Conservation (phyloP, 352 stramenopile species). For the Blastocystis sp. region DNA sequence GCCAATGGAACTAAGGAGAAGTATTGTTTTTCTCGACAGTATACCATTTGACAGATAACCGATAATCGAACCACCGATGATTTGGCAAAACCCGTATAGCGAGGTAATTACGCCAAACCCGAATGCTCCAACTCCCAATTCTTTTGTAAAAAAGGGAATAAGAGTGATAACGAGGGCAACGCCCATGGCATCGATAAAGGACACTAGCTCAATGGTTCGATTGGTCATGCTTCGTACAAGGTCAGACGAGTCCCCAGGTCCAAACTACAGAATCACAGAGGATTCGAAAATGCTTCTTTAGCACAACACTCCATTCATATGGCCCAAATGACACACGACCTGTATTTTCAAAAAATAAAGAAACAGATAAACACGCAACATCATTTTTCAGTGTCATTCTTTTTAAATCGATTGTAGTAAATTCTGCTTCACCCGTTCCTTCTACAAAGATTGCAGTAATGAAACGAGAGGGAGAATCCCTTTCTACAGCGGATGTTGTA, state of each 20-base stretch:
- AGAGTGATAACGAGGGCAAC: slow-evolving; percentile 50
- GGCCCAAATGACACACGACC: too few species aligned
- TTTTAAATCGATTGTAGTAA: too few species aligned
- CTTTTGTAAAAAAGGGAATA: slow-evolving; percentile 58
- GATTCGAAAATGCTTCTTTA: neutral
- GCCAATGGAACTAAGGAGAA: slow-evolving; percentile 24
- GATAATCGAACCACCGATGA: slow-evolving; percentile 29
- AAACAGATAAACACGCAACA: too few species aligned
- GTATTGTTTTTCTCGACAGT: slow-evolving; percentile 27
- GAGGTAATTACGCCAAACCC: slow-evolving; percentile 49
- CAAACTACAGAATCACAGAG: neutral
- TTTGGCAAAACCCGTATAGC: slow-evolving; percentile 52
- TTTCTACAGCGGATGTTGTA: neutral
- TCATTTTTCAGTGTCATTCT: too few species aligned
- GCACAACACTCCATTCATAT: neutral
- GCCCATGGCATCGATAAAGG: slow-evolving; percentile 32
- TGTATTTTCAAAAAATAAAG: too few species aligned
- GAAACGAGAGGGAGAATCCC: neutral
- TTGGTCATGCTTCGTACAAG: neutral
- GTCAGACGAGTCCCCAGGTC: neutral
- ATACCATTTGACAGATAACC: neutral
- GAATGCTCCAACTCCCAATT: slow-evolving; percentile 16
- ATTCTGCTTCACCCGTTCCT: neutral
- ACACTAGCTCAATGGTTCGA: neutral
- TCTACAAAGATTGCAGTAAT: neutral